These are phyloP conservation scores for Ophiobolus disseminans DNA, from an alignment of 2,329 filamentous ascomycete species.

Conservation along the genomic window DNA sequence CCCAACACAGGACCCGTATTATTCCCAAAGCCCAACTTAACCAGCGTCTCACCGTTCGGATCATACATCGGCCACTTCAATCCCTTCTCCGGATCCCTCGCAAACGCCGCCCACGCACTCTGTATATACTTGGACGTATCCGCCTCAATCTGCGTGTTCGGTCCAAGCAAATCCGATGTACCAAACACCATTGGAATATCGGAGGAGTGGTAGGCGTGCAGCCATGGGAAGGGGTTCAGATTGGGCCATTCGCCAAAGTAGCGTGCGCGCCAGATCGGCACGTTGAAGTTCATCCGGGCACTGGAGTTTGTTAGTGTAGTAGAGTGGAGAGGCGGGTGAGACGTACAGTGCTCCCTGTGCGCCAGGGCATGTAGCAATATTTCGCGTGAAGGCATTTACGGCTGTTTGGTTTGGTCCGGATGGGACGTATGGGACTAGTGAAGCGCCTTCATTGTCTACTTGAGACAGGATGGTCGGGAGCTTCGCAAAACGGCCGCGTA, in stretches of 20 bases:
- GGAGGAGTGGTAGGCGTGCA: constrained; percentile 32
- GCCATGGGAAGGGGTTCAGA: constrained; percentile 26
- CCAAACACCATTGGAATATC: constrained; percentile 37
- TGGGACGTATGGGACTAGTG: constrained; percentile 15
- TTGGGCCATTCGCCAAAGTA: constrained; percentile 30
- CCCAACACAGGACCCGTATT: constrained; percentile 43
- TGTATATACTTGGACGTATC: constrained; percentile 42
- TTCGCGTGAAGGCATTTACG: constrained; percentile 27
- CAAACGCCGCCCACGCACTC: constrained; percentile 39
- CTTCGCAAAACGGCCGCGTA: constrained; percentile 24
- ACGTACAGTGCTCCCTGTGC: constrained; percentile 22
- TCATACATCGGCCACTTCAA: constrained; percentile 26
- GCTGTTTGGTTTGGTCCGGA: constrained; percentile 25
- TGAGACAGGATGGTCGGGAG: constrained; percentile 22
- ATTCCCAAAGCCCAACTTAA: constrained; percentile 25
- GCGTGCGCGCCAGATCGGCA: constrained; percentile 24
- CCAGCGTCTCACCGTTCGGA: constrained; percentile 17
- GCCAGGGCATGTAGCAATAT: constrained; percentile 20
- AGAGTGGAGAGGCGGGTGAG: background rate
- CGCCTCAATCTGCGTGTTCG: constrained; percentile 29
- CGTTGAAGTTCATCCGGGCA: constrained; percentile 19
- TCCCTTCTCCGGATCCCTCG: constrained; percentile 34
- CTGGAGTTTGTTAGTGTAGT: constrained; percentile 6
- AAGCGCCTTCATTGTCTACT: constrained; percentile 25
- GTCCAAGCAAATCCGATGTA: constrained; percentile 23